These are phyloP conservation scores for Lathyrus oleraceus DNA, from an alignment of 306 rosid genomes.

Conservation along the genomic window DNA sequence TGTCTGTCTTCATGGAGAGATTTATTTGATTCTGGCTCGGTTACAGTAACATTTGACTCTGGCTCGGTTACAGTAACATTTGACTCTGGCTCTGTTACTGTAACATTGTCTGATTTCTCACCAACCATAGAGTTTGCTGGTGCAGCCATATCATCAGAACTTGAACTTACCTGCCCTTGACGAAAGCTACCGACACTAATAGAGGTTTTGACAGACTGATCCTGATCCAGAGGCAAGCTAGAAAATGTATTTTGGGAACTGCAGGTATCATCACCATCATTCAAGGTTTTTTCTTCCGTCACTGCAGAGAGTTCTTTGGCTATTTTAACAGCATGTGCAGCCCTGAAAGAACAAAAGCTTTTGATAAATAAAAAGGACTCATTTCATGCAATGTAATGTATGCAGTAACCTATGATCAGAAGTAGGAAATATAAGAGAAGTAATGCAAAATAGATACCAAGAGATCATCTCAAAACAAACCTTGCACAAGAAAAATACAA, in stretches of 20 bases:
- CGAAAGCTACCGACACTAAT: conserved; percentile 95
- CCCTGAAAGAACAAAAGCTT: conserved; percentile 59
- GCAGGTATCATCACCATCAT: conserved; percentile 77
- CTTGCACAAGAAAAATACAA: conserved; percentile 97
- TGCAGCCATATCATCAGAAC: conserved; percentile 75
- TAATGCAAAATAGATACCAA: conserved; percentile 11
- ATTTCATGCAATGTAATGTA: conserved; percentile 14
- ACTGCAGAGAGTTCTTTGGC: conserved; percentile 87
- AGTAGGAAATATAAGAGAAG: conserved; percentile 14
- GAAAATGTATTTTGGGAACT: conserved; percentile 92
- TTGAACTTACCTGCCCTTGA: conserved; percentile 81
- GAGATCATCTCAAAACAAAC: conserved; percentile 50
- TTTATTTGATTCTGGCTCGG: conserved; percentile 50
- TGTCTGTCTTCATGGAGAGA: conserved; percentile 46
- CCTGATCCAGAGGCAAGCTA: conserved; percentile 85
- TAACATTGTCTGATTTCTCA: conserved; percentile 49
- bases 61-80: conserved; percentile 41
- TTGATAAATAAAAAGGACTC: conserved; percentile 23
- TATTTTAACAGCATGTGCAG: conserved; percentile 91
- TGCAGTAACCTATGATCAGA: conserved; percentile 14
- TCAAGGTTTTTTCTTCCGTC: conserved; percentile 73
- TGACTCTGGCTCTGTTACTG: conserved; percentile 46
- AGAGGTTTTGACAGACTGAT: conserved; percentile 81
- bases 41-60: conserved; percentile 42
- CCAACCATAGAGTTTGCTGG: conserved; percentile 44